A percentile compares a stretch with the other conserved stretches of the same genome.
phyloP scores from a whole-genome alignment of 441 rosid species.

The Gossypium trilobum region DNA sequence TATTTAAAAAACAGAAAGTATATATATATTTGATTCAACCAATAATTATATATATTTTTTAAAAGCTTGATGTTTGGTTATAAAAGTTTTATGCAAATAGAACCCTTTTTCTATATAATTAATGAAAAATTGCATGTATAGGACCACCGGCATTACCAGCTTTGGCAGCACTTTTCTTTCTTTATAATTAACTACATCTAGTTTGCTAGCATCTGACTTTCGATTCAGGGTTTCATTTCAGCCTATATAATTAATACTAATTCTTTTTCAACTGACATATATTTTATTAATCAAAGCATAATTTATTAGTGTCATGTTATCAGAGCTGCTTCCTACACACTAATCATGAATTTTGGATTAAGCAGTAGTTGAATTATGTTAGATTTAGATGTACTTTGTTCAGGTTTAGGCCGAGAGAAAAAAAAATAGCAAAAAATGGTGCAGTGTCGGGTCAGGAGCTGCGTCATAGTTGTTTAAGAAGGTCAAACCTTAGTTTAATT shows the following conservation, averaged over 20 bases:
- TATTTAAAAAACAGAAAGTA: too few relatives aligned
- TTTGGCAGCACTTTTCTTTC: background rate
- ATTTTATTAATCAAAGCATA: background rate
- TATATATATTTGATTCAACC: too few relatives aligned
- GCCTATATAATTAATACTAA: too few relatives aligned
- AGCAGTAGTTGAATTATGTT: background rate
- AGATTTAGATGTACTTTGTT: background rate
- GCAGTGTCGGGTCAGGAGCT: constrained; percentile 10
- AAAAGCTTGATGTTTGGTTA: background rate
- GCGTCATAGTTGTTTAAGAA: background rate
- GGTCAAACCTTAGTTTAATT: constrained; percentile 6
- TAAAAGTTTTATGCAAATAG: background rate
- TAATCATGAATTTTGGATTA: background rate
- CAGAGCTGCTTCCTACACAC: too few relatives aligned
- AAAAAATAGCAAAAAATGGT: background rate
- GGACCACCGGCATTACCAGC: background rate
- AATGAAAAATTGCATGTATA: background rate
- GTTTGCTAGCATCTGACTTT: background rate
- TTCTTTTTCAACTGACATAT: background rate
- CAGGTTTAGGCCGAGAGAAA: background rate
- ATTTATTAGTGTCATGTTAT: background rate
- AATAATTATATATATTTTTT: too few relatives aligned
- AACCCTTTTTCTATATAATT: background rate
- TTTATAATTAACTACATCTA: background rate
- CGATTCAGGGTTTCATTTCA: background rate